Percentiles rank a stretch among this genome's conserved stretches.
phyloP scores from a whole-genome alignment of 2,329 filamentous ascomycete genomes.

The Sphaerulina musiva region DNA sequence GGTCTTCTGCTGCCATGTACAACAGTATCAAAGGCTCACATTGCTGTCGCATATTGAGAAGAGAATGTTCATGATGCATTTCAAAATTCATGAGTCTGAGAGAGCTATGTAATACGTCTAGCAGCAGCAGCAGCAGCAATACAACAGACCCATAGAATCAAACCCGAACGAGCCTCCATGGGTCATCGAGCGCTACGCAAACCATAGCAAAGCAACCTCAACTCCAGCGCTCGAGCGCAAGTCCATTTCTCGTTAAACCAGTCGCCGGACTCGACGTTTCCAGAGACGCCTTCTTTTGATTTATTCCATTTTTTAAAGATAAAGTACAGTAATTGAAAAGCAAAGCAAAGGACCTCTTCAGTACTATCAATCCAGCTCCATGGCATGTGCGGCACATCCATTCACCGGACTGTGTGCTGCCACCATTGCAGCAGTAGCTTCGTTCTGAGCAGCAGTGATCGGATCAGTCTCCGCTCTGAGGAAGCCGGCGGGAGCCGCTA shows the following conservation, averaged over 20 bases:
- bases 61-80: background rate
- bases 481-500: slow-evolving; percentile 31
- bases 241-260: slow-evolving; percentile 4
- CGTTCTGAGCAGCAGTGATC: slow-evolving; percentile 26
- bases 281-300: slow-evolving; percentile 3
- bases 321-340: background rate
- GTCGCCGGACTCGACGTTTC: slow-evolving; percentile 9
- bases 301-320: background rate
- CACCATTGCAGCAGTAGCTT: slow-evolving; percentile 19
- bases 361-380: slow-evolving; percentile 29
- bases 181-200: background rate
- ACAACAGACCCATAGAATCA: slow-evolving; percentile 7
- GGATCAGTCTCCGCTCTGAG: slow-evolving; percentile 29
- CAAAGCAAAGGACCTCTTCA: background rate
- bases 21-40: background rate
- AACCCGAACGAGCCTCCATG: background rate
- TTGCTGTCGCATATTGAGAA: background rate
- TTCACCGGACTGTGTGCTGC: slow-evolving; percentile 14
- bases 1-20: background rate
- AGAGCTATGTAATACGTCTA: slow-evolving; percentile 6
- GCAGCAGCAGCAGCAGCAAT: slow-evolving; percentile 11
- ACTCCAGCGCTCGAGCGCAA: slow-evolving; percentile 21
- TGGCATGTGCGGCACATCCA: slow-evolving; percentile 30
- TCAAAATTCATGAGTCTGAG: slow-evolving; percentile 4
- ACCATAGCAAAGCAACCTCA: slow-evolving; percentile 5